phyloP scores from a whole-genome alignment of 305 asterid species.

The Plantago coronopus region DNA sequence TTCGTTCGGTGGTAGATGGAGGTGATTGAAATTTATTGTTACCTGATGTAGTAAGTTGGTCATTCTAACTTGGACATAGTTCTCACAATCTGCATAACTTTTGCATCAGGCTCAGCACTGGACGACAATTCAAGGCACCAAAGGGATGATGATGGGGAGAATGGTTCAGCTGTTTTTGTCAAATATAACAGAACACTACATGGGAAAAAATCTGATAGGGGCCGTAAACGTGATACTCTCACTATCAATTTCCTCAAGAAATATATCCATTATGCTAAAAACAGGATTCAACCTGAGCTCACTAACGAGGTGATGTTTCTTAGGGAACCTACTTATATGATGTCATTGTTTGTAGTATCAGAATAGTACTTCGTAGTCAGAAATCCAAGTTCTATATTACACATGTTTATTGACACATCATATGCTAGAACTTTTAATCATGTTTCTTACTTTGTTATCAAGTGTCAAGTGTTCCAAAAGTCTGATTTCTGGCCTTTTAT shows the following conservation, averaged over 20 bases:
- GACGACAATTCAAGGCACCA: conserved; percentile 54
- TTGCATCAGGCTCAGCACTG: conserved; percentile 39
- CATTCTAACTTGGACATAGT: background rate
- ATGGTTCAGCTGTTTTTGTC: conserved; percentile 70
- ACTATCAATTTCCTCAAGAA: conserved; percentile 87
- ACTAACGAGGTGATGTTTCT: conserved; percentile 75
- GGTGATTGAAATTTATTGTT: conserved; percentile 35
- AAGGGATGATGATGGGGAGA: conserved; percentile 62
- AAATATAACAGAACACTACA: conserved; percentile 84
- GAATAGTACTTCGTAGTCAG: conserved; percentile 8
- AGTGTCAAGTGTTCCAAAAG: background rate
- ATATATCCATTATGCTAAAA: conserved; percentile 85
- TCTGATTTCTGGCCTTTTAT: conserved; percentile 26
- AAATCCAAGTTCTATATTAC: conserved; percentile 1
- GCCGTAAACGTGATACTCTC: conserved; percentile 67
- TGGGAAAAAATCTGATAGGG: conserved; percentile 52
- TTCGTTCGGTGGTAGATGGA: conserved; percentile 70
- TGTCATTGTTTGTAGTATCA: background rate
- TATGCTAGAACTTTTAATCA: background rate
- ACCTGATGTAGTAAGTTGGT: conserved; percentile 16
- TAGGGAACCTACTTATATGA: background rate
- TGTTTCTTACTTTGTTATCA: background rate
- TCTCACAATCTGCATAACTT: background rate
- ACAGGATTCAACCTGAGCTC: conserved; percentile 89
- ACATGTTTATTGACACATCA: background rate